Conservation (phyloP, 306 rosid genomes). For the Purshia tridentata region DNA sequence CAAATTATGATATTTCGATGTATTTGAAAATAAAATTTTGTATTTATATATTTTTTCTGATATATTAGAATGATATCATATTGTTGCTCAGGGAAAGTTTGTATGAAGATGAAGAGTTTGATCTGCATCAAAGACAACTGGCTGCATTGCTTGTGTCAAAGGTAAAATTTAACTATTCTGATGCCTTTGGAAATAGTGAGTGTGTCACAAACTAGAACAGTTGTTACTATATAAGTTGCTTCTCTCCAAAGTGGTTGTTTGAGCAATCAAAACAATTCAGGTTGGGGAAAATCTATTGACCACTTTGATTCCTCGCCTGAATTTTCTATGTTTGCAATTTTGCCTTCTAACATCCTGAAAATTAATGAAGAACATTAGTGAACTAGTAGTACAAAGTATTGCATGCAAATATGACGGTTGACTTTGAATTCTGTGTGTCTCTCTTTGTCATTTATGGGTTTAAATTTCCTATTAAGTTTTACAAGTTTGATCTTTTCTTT, state of each 20-base stretch:
- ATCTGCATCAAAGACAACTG: constrained; percentile 83
- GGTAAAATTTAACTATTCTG: constrained; percentile 40
- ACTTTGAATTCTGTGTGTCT: neutral
- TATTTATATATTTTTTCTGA: neutral
- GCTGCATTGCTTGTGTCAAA: constrained; percentile 91
- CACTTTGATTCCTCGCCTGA: neutral
- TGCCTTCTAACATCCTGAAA: neutral
- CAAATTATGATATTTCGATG: constrained; percentile 2
- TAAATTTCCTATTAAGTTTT: neutral
- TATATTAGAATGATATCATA: neutral
- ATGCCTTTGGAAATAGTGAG: constrained; percentile 10
- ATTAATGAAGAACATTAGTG: neutral
- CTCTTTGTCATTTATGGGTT: neutral
- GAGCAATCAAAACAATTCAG: neutral
- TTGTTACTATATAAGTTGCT: no score
- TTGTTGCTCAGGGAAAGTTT: constrained; percentile 72
- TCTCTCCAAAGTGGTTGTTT: neutral
- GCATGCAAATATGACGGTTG: neutral
- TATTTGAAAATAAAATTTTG: neutral
- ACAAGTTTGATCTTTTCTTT: neutral
- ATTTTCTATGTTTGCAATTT: neutral
- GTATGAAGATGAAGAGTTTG: constrained; percentile 91
- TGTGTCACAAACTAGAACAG: neutral
- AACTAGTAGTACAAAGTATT: neutral
- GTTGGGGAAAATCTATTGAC: neutral